Evolutionary conservation across 2,329 filamentous ascomycete genomes (phyloP).

Genomic region (Talaromyces sp.): DNA sequence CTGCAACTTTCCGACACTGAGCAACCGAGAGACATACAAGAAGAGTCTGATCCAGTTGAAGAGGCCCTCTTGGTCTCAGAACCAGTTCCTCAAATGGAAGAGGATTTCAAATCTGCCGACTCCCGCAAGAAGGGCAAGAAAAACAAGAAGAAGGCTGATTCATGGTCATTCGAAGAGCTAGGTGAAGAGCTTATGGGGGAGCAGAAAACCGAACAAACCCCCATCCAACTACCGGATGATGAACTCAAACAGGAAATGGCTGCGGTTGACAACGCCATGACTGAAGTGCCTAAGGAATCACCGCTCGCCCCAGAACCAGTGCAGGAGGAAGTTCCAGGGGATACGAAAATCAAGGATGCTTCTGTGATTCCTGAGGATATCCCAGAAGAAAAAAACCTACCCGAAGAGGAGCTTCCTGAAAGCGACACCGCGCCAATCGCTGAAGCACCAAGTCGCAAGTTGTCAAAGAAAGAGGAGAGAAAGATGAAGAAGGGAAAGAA

Average conservation of each 20-base stretch:
- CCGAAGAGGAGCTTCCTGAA: background rate
- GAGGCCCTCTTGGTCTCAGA: background rate
- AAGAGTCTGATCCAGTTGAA: background rate
- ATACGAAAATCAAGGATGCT: background rate
- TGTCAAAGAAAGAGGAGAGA: slow-evolving; percentile 28
- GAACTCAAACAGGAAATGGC: background rate
- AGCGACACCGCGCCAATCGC: background rate
- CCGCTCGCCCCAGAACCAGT: background rate
- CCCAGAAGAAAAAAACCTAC: background rate
- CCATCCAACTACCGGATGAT: background rate
- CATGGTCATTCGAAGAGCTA: background rate
- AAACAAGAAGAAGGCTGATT: slow-evolving; percentile 1
- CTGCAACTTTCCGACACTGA: background rate
- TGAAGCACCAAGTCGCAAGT: slow-evolving; percentile 5
- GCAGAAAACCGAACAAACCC: background rate
- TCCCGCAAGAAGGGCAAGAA: slow-evolving; percentile 10
- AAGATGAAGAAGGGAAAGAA: slow-evolving; percentile 25
- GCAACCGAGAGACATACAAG: background rate
- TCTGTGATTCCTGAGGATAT: background rate
- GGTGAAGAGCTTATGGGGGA: background rate
- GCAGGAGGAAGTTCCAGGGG: background rate
- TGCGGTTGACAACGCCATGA: background rate
- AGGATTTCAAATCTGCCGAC: background rate
- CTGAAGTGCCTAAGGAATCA: background rate
- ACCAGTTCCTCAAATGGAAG: background rate